Conservation (phyloP, 805 yeast species). For the Priceomyces carsonii region DNA sequence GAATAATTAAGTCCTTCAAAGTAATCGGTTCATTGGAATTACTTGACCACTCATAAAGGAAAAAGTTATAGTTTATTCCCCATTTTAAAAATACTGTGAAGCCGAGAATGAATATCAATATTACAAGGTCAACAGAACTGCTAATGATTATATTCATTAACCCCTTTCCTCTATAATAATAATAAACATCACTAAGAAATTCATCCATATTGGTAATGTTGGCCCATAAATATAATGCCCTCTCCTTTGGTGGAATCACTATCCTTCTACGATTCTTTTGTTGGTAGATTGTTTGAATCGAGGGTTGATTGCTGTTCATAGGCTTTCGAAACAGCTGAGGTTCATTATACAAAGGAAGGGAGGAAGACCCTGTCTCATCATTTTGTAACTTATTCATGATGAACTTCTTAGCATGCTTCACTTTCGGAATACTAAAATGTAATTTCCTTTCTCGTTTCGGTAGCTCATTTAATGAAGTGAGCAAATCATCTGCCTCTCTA, state of each 20-base stretch:
- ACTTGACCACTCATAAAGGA: slow-evolving; percentile 26
- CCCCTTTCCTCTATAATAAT: slow-evolving; percentile 85
- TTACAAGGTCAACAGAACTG: slow-evolving; percentile 64
- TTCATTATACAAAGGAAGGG: slow-evolving; percentile 17
- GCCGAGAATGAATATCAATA: slow-evolving; percentile 75
- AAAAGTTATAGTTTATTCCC: slow-evolving; percentile 66
- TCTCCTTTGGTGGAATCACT: slow-evolving; percentile 53
- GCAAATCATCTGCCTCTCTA: slow-evolving; percentile 2
- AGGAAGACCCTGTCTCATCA: slow-evolving; percentile 5
- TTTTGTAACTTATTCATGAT: slow-evolving; percentile 5
- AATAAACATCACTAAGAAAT: slow-evolving; percentile 79
- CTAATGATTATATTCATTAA: slow-evolving; percentile 72
- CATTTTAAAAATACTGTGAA: slow-evolving; percentile 77
- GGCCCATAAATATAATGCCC: slow-evolving; percentile 96
- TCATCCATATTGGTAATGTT: slow-evolving; percentile 89
- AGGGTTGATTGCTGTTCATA: slow-evolving; percentile 9
- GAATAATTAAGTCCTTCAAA: slow-evolving; percentile 33
- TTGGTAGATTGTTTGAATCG: slow-evolving; percentile 13
- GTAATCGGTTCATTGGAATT: slow-evolving; percentile 22
- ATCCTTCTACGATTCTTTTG: slow-evolving; percentile 13
- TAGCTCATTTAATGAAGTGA: slow-evolving; percentile 2
- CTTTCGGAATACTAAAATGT: slow-evolving; percentile 13
- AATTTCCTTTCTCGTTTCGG: slow-evolving; percentile 9
- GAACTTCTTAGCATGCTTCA: slow-evolving; percentile 8
- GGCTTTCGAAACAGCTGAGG: slow-evolving; percentile 11